Evolutionary conservation across 2,329 filamentous ascomycete species (phyloP), one percentile per base, ranked within the genome.

Genomic region (Cadophora malorum): DNA sequence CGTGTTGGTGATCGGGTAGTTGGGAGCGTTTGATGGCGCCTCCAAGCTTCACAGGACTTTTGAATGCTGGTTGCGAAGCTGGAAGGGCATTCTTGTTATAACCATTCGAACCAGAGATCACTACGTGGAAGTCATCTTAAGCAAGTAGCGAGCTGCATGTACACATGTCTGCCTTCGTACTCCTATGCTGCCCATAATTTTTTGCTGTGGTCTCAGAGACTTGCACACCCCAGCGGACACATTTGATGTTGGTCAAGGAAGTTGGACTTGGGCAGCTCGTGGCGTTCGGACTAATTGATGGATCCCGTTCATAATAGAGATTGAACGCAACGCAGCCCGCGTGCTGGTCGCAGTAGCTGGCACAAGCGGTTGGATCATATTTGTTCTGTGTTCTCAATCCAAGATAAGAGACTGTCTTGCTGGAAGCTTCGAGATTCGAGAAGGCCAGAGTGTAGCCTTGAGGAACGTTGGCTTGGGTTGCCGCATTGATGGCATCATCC

Each of bases 21-120:
- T 70, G 7, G 79, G 77, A 4, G 75, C 76, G 35, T 78, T 78
- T 76, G 72, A 79, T 78, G 4, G 74, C 74, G 41, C 76, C 78
- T 21, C 71, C 71, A 23, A 79, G 74, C 60, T 72, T 69, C 4
- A 69, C 65, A 1, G 79, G 79, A 35, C 75, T 76, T 14, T 65
- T 74, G 52, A 71, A 73, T 47, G 72, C 78, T 25, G 61, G 21
- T 4, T 70, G 63, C 0, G 75, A 55, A 1, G 64, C 14, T 19
- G 73, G 70, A 1, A 73, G 49, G 19, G 52, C 65, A 3, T 66
- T 71, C 66, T 75, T 78, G 72, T 77, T 77, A 70, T 81, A 80
- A 4, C 80, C 82, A 67, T 83, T 83, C 45, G 79, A 81, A 12
- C 80, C 82, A 28, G 81, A 76, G 53, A 83, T 80, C 33, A 80